Percentiles rank a stretch among this genome's conserved stretches.
phyloP scores from a whole-genome alignment of 2,329 filamentous ascomycete genomes.

The Alternaria triticina region DNA sequence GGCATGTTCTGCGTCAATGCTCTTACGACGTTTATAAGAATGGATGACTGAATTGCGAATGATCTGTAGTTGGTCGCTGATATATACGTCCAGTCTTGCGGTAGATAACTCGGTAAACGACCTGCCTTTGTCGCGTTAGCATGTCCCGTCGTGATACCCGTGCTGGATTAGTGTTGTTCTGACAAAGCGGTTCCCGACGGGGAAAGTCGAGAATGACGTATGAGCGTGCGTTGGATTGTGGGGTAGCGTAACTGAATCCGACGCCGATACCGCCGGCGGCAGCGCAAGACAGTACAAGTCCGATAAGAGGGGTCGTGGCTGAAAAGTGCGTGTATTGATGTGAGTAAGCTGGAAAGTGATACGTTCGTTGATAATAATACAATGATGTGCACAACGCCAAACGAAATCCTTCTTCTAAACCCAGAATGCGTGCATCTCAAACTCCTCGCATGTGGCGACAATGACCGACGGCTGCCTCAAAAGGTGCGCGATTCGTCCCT shows the following conservation, averaged over 20 bases:
- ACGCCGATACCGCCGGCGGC: neutral
- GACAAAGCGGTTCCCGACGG: conserved; percentile 25
- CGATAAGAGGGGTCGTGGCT: neutral
- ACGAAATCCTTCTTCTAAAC: neutral
- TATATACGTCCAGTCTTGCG: neutral
- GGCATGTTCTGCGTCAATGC: conserved; percentile 23
- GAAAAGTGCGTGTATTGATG: neutral
- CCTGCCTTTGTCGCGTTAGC: conserved; percentile 12
- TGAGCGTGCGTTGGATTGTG: conserved; percentile 1
- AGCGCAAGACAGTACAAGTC: neutral
- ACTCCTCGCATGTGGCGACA: neutral
- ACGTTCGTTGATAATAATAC: conserved; percentile 10
- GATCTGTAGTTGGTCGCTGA: neutral
- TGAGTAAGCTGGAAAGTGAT: neutral
- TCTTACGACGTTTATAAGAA: neutral
- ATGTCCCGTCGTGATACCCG: neutral
- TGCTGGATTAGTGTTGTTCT: neutral
- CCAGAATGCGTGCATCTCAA: neutral
- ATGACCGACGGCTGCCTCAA: neutral
- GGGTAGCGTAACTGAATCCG: neutral
- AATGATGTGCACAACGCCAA: conserved; percentile 7
- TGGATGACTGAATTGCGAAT: neutral
- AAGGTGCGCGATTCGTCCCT: neutral
- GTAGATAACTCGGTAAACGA: conserved; percentile 1
- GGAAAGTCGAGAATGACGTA: conserved; percentile 28